Base-by-base conservation (phyloP, 2,329 filamentous ascomycete genomes). In the Sporothrix humicola region DNA sequence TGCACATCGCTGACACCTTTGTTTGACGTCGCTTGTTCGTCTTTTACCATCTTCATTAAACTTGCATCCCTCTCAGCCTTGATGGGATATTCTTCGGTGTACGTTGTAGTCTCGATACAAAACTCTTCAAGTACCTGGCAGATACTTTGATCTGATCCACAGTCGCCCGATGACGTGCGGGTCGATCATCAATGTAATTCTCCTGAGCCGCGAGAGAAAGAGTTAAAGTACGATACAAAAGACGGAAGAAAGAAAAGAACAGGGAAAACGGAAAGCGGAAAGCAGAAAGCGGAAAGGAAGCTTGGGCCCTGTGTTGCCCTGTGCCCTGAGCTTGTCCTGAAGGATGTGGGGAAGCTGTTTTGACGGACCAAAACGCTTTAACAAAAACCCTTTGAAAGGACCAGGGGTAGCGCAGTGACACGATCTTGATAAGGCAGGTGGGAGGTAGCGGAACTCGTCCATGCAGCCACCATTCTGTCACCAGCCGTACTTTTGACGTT, bases 351-450 rank as follows among this genome's bases (percentile, higher is more conserved):
- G 61, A 66, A 66, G 7, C 31, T 37, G 4, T 37, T 37, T 37
- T 37, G 31, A 7, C 31, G 15, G 20, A 23, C 52, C 12, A 10
- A 56, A 23, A 56, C 20, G 20, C 48, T 15, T n/a, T 10, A 15
- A 54, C 15, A 20, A n/a, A 54, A 15, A 54, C 50, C n/a, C 50
- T 20, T 23, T 23, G 52, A 23, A 20, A 23, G 52, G 23, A 56
- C 52, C 20, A 42, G 56, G 56, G 56, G 26, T 59, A 48, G 46
- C 26, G 56, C 56, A 26, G 56, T 59, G 56, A 37, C 56, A 17
- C 17, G 56, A 59, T 59, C 56, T 59, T 59, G 56, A 59, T 56
- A 56, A 56, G 52, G 52, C 56, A 58, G 56, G 56, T 58, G 23
- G 52, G 23, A 26, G 52, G 23, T 8, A 54, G 20, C 8, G 52